phyloP scores from a whole-genome alignment of 139 green algal species.

The Volvox africanus region DNA sequence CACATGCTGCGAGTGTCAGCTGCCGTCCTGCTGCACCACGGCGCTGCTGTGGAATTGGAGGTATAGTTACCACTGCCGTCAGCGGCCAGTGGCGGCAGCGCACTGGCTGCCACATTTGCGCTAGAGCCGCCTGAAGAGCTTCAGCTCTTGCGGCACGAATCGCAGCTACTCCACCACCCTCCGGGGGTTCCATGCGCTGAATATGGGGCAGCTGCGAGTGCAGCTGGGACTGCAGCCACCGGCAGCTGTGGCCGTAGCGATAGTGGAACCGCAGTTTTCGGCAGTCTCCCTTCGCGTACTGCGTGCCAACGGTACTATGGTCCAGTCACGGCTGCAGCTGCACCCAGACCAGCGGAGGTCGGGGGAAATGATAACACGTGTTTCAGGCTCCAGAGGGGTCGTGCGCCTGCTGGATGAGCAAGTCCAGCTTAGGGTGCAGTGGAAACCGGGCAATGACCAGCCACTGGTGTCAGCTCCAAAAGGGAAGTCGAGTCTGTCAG shows the following conservation, averaged over 20 bases:
- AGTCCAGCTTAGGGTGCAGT: too few relatives aligned
- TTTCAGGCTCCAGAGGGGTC: neutral
- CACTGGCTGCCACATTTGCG: constrained; percentile 2
- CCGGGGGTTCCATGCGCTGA: neutral
- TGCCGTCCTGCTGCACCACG: neutral
- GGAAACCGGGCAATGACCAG: too few relatives aligned
- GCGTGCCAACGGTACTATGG: neutral
- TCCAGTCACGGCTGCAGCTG: constrained; percentile 15
- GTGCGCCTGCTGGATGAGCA: too few relatives aligned
- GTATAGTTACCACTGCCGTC: neutral
- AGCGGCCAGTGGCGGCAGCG: neutral
- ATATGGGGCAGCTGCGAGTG: neutral
- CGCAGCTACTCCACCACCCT: constrained; percentile 22
- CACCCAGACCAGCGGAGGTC: neutral
- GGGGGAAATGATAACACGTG: neutral
- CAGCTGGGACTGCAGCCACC: neutral
- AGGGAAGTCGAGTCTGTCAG: too few relatives aligned
- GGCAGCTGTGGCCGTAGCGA: neutral
- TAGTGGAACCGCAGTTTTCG: constrained; percentile 1
- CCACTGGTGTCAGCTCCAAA: too few relatives aligned
- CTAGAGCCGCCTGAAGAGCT: neutral
- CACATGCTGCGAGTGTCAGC: neutral
- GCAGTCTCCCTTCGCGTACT: neutral
- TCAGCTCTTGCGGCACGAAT: neutral
- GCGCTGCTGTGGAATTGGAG: neutral